Evolutionary conservation across 2,329 filamentous ascomycete genomes (phyloP), one percentile per base, ranked within the genome.

Genomic region (Phaeoacremonium minimum): DNA sequence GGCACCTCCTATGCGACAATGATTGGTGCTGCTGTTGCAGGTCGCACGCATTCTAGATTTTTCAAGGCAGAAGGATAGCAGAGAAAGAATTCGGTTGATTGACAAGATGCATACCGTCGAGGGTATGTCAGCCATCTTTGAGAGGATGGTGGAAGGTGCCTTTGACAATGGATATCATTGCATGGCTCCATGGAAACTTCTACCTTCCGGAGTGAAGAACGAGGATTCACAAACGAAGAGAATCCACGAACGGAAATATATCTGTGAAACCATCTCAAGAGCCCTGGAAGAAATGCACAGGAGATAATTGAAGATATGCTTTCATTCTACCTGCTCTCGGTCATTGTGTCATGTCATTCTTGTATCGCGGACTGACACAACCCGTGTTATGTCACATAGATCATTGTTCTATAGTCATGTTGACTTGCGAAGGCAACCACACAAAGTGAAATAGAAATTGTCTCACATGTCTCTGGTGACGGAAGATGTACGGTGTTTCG

Each of bases 101-200:
- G 41, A 38, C 3, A 16, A n/a, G 6, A 19, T 43, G 16, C 28
- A 36, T 8, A 28, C 17, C 4, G 32, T 28, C 6, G 32, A 34
- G 6, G 32, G 18, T 7, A 34, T 34, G 32, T 20, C 18, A n/a
- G n/a, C 32, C n/a, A 30, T 43, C n/a, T 38, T 38, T 36, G 22
- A 14, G 7, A 14, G 22, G 14, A 37, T 43, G 28, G 28, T 33
- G 15, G 20, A 28, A 11, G 32, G 36, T 17, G 17, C 19, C 4
- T 15, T 19, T n/a, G 41, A 43, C 26, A 37, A 41, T 15, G 32
- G 20, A 18, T 43, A 41, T 15, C 20, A 35, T 29, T 40, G 41
- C 29, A 37, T 43, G 14, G 28, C 22, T 17, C 38, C 35, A 9
- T 41, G 41, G 40, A 35, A 31, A 13, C 6, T 42, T 11, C 15